Conservation (phyloP, 192 early-diverging fungal species). For the Backusella circina region DNA sequence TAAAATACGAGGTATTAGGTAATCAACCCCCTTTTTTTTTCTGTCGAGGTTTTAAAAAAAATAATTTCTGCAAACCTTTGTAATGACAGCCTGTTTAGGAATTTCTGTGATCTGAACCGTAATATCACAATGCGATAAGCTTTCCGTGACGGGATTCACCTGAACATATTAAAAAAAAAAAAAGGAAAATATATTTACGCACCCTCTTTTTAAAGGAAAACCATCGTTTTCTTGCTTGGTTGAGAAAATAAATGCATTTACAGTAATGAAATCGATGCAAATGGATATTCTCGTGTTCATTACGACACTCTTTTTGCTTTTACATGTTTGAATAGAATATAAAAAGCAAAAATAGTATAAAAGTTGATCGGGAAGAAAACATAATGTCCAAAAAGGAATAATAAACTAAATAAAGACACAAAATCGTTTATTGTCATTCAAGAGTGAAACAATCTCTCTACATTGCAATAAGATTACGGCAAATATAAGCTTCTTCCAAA, state of each 20-base stretch:
- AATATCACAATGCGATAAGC: constrained; percentile 46
- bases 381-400: too few species aligned
- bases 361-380: too few species aligned
- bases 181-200: too few species aligned
- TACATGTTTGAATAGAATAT: too few species aligned
- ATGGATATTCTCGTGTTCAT: too few species aligned
- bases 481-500: constrained; percentile 22
- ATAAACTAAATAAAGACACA: too few species aligned
- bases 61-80: constrained; percentile 46
- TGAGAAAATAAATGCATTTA: too few species aligned
- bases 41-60: not conserved
- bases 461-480: not conserved
- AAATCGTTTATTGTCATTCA: not conserved
- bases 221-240: too few species aligned
- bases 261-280: too few species aligned
- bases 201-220: too few species aligned
- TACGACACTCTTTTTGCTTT: too few species aligned
- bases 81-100: constrained; percentile 71
- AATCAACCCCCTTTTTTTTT: not conserved
- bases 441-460: not conserved
- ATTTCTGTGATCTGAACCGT: constrained; percentile 64
- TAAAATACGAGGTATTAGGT: not conserved
- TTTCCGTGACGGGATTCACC: constrained; percentile 46
- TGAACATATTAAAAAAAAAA: not conserved
- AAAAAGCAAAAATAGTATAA: too few species aligned